A percentile compares a stretch with the other conserved stretches of the same genome.
Conservation (phyloP, 225 moss, liverwort and hornwort genomes). For the Anthoceros angustus region DNA sequence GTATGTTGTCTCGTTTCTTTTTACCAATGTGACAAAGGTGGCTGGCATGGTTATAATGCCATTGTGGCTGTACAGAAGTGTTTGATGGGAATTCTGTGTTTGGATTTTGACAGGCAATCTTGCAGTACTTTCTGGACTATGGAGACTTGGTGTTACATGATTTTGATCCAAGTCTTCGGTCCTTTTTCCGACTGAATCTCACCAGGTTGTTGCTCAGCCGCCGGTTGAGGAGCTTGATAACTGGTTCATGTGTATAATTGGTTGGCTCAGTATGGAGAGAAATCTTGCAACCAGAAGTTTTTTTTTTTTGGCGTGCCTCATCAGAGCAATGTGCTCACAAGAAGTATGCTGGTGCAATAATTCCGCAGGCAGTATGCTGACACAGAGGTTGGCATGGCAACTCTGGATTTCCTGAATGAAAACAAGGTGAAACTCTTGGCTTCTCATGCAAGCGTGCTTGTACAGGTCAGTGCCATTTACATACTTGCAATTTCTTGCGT, state of each 20-base stretch:
- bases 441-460: constrained; percentile 46
- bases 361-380: constrained; percentile 70
- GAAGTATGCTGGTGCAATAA: neutral
- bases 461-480: constrained; percentile 33
- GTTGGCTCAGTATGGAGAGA: too few species aligned
- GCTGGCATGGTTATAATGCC: too few species aligned
- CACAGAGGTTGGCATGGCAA: constrained; percentile 56
- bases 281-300: neutral
- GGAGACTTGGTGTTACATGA: constrained; percentile 70
- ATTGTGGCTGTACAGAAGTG: too few species aligned
- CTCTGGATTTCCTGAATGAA: constrained; percentile 54
- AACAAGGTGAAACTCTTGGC: constrained; percentile 63
- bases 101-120: neutral
- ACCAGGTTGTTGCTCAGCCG: neutral
- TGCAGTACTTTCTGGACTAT: neutral
- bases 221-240: too few species aligned
- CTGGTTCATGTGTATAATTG: too few species aligned
- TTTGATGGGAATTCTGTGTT: neutral
- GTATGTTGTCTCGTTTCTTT: neutral
- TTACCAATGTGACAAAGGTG: too few species aligned
- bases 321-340: neutral
- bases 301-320: neutral
- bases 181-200: constrained; percentile 60
- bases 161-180: constrained; percentile 71
- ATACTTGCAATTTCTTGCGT: neutral